phyloP scores from a whole-genome alignment of 768 basidiomycete species.

The Porphyrellus cyaneotinctus region DNA sequence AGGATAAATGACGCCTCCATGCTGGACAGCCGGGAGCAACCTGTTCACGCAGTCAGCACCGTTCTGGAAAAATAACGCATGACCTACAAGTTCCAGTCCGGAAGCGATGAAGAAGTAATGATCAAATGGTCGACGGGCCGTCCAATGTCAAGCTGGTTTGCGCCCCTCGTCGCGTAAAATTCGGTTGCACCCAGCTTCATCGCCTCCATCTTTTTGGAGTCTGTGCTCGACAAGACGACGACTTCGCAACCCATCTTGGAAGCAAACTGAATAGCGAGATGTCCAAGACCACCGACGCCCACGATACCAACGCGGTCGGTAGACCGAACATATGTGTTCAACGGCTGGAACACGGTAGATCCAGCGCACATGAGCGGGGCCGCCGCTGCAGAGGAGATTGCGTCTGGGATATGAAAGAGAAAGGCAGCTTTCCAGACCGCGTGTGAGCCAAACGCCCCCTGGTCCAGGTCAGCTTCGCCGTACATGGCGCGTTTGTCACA shows the following conservation, averaged over 20 bases:
- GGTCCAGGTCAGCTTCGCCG: slow-evolving; percentile 24
- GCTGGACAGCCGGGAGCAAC: slow-evolving; percentile 25
- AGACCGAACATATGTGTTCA: slow-evolving; percentile 24
- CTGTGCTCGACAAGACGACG: slow-evolving; percentile 33
- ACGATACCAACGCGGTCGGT: slow-evolving; percentile 34
- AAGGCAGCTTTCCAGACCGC: slow-evolving; percentile 34
- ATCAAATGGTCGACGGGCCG: slow-evolving; percentile 30
- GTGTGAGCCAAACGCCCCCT: slow-evolving; percentile 35
- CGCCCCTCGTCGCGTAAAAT: slow-evolving; percentile 32
- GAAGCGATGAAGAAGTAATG: slow-evolving; percentile 28
- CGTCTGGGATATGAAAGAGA: slow-evolving; percentile 34
- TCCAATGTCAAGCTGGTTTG: slow-evolving; percentile 23
- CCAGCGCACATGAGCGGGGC: slow-evolving; percentile 39
- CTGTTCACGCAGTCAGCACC: slow-evolving; percentile 6
- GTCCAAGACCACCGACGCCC: slow-evolving; percentile 37
- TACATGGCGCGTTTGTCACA: slow-evolving; percentile 26
- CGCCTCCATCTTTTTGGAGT: slow-evolving; percentile 33
- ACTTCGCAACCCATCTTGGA: slow-evolving; percentile 39
- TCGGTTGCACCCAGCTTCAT: slow-evolving; percentile 33
- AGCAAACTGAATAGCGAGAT: slow-evolving; percentile 38
- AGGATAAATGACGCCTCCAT: slow-evolving; percentile 22
- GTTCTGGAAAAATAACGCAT: background rate
- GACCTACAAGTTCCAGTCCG: slow-evolving; percentile 33
- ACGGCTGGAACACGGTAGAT: slow-evolving; percentile 30
- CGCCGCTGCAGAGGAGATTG: slow-evolving; percentile 28